These are phyloP conservation scores for Silene latifolia DNA, from an alignment of 148 eudicot species.

Conservation along the genomic window DNA sequence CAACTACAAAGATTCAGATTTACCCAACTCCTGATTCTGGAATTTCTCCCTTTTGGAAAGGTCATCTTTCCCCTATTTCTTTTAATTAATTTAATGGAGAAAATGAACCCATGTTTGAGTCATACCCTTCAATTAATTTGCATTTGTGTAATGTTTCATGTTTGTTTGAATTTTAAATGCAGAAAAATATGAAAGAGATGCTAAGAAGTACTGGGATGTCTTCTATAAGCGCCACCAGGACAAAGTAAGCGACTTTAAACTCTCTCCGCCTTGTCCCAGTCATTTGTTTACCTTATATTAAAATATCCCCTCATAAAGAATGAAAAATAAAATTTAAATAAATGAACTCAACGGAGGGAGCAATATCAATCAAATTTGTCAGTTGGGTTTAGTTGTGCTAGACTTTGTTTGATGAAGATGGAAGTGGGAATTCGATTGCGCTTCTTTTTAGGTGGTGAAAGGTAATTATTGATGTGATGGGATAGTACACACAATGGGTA, in stretches of 20 bases:
- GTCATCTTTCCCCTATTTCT: no score
- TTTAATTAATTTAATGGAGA: no score
- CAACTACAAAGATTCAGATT: constrained; percentile 53
- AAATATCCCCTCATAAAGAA: no score
- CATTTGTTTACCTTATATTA: no score
- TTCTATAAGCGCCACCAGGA: constrained; percentile 96
- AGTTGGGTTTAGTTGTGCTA: neutral
- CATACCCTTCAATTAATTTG: neutral
- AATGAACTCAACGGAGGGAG: no score
- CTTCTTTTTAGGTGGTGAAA: no score
- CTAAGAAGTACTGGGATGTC: constrained; percentile 90
- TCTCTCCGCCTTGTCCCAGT: no score
- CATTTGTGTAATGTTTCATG: neutral
- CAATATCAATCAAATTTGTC: neutral
- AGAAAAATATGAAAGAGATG: constrained; percentile 94
- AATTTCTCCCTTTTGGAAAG: constrained; percentile 79
- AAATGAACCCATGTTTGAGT: neutral
- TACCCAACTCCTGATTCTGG: constrained; percentile 62
- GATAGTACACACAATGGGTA: neutral
- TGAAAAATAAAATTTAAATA: no score
- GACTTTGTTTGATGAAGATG: constrained; percentile 1
- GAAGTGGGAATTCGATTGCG: neutral
- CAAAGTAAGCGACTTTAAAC: constrained; percentile 40
- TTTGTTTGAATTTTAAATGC: constrained; percentile 24
- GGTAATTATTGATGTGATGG: neutral